Percentiles rank a stretch among this genome's conserved stretches.
phyloP scores from a whole-genome alignment of 2,329 filamentous ascomycete genomes.

The Penicillium sp. region DNA sequence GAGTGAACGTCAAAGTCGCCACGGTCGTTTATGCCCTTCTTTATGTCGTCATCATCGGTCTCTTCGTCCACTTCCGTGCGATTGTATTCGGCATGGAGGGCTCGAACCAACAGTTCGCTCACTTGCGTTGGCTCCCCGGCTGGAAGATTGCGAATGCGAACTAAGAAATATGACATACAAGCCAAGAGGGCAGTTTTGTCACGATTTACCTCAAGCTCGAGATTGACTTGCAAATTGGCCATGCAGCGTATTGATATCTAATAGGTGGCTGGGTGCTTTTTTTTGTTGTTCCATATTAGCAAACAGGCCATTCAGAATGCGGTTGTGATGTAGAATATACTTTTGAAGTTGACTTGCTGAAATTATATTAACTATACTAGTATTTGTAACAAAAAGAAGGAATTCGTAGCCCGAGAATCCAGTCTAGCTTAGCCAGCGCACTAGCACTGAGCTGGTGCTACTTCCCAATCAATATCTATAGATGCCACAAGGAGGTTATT shows the following conservation, averaged over 20 bases:
- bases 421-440: not conserved
- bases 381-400: not conserved
- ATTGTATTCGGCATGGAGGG: constrained; percentile 98
- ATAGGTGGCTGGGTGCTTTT: not conserved
- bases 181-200: not conserved
- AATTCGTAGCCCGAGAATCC: not conserved
- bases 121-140: constrained; percentile 89
- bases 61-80: constrained; percentile 89
- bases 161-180: constrained; percentile 19
- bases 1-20: constrained; percentile 66
- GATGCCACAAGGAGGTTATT: too few relatives aligned
- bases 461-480: not conserved
- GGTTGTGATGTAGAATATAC: not conserved
- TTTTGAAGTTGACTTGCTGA: not conserved
- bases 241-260: too few relatives aligned
- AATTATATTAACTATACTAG: not conserved
- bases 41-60: constrained; percentile 73
- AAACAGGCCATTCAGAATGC: not conserved
- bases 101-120: constrained; percentile 77
- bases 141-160: constrained; percentile 91
- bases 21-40: constrained; percentile 72
- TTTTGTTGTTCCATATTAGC: not conserved
- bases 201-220: too few relatives aligned
- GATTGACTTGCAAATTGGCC: too few relatives aligned
- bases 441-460: not conserved